Conservation (phyloP, 2,329 filamentous ascomycete species). For the Botryotinia narcissicola region DNA sequence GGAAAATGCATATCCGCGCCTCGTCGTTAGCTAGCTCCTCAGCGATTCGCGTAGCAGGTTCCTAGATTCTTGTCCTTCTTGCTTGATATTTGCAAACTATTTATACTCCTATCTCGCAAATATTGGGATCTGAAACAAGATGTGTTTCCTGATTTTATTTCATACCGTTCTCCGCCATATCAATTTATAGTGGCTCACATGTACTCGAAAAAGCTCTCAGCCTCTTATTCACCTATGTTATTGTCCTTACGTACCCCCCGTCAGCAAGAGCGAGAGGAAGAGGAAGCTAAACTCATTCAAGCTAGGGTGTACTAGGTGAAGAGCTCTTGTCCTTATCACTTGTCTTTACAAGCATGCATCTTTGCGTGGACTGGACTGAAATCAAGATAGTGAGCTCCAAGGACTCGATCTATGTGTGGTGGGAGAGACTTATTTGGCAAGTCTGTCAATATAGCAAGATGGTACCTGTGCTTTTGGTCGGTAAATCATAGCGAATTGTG, state of each 20-base stretch:
- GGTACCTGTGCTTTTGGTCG: not conserved
- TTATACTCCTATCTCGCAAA: no score
- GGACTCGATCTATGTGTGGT: not conserved
- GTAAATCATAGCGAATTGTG: not conserved
- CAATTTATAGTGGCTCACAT: no score
- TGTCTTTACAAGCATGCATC: not conserved
- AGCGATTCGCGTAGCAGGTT: no score
- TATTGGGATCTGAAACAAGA: no score
- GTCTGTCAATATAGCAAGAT: not conserved
- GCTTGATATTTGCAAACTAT: no score
- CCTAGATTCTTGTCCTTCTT: no score
- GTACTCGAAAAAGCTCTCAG: no score
- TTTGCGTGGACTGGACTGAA: not conserved
- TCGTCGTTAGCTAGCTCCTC: no score
- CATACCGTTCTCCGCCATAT: no score
- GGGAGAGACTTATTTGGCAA: not conserved
- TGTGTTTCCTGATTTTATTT: no score
- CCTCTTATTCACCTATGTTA: no score
- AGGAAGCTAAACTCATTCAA: not conserved
- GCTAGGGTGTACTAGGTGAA: fast-evolving
- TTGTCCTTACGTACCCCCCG: not conserved
- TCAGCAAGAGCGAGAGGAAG: fast-evolving
- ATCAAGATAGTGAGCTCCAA: not conserved
- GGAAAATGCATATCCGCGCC: not conserved
- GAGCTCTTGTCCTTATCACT: fast-evolving